Base-by-base conservation (phyloP, 805 yeast species). In the Teunomyces stri region DNA sequence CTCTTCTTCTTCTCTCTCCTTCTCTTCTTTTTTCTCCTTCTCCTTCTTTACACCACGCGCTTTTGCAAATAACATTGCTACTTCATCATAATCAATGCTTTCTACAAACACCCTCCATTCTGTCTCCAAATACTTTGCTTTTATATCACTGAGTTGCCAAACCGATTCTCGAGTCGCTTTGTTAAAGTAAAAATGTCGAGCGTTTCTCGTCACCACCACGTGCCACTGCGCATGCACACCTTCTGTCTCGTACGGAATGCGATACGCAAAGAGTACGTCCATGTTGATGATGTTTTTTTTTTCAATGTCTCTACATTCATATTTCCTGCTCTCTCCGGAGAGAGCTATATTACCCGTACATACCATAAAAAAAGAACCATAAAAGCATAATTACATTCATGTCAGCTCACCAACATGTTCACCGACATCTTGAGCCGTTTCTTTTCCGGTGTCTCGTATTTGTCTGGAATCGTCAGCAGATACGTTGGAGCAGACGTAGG, bases 341-440 rank as follows among this genome's bases (percentile, higher is more conserved):
- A 31, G 34, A 31, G 34, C 34, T 13, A 13, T 4, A 13, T 13
- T 31, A 31, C 34, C 21, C 38, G n/a, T 34, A 34, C 20, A 34
- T 34, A 34, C 38, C 38, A 15, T 34, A 15, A 15, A 10, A 16
- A 5, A 12, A 30, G 6, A 34, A 18, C 16, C 38, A 15, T 11
- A 18, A 18, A 18, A 18, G 20, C 20, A 18, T 18, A 18, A 30
- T 30, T n/a, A 11, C 11, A 18, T 20, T 18, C 20, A 4, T 35
- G 38, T 20, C 22, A 71, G 47, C 75, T 71, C 10, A 72, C 72
- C 42, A 72, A 53, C 74, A 70, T 72, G 48, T 70, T 63, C 20
- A 72, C 76, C 12, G 70, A 61, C 68, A 72, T 69, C 50, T 72
- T 72, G 54, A 66, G 46, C 43, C 69, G 48, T 46, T 65, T 67